Conservation (phyloP, 495 filamentous ascomycete species). For the Margaritispora aquatica region DNA sequence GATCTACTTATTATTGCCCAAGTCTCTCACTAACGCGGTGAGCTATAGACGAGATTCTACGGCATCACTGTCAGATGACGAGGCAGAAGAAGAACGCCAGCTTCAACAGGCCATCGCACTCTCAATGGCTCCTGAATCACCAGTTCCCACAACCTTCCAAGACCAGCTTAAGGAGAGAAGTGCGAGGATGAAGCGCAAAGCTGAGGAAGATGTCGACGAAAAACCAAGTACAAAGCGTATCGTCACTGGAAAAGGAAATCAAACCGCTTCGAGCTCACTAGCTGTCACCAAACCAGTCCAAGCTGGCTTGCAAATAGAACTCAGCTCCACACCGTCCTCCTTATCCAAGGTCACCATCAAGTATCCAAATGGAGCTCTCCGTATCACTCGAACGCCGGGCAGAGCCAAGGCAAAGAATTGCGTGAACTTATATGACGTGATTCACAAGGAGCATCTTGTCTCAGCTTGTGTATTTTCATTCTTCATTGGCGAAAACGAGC, state of each 20-base stretch:
- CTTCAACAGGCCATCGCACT: background rate
- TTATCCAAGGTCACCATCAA: constrained; percentile 2
- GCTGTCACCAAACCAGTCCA: background rate
- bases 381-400: constrained; percentile 21
- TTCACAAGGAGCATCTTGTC: constrained; percentile 15
- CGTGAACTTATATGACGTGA: constrained; percentile 17
- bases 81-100: background rate
- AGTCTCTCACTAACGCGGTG: background rate
- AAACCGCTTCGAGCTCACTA: too few relatives aligned
- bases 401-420: constrained; percentile 17
- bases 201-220: background rate
- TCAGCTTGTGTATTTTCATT: constrained; percentile 21
- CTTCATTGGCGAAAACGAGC: constrained; percentile 18
- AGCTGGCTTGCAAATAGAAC: background rate
- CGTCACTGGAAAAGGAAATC: background rate
- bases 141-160: background rate
- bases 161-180: constrained; percentile 5
- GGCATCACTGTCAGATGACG: too few relatives aligned
- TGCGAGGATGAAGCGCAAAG: constrained; percentile 6
- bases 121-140: too few relatives aligned
- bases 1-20: background rate
- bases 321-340: background rate
- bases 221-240: background rate
- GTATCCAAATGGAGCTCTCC: constrained; percentile 16
- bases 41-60: background rate